Evolutionary conservation across 2,329 filamentous ascomycete genomes (phyloP), one percentile per base, ranked within the genome.

Genomic region (Fusarium tanahbumbuense): DNA sequence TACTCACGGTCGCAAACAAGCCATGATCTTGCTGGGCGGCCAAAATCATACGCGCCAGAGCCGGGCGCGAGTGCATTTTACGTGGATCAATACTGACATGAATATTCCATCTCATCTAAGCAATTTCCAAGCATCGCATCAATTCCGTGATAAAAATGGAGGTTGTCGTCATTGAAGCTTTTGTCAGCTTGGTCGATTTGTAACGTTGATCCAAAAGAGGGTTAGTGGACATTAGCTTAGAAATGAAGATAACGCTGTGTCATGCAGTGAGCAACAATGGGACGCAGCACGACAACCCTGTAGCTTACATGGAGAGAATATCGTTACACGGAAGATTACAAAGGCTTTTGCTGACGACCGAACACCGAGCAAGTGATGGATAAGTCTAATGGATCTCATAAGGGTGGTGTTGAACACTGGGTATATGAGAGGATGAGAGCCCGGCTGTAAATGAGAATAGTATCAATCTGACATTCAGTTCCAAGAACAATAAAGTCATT

Each of bases 141-240:
- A 2, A 34, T 23, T 22, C 9, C 8, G 32, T 3, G 1, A 45
- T 23, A 15, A 20, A 10, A 7, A 8, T n/a, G 5, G 25, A 8
- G 16, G 16, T 11, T 53, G 60, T 47, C 42, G 47, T 54, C 25
- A 60, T 25, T 45, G 46, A 54, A 53, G 54, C 25, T 54, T 54
- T 66, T 49, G 63, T 66, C 63, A 66, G 63, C 61, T 13, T 20
- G 6, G 8, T n/a, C 18, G 56, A 66, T 66, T 66, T 61, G 55
- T 61, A 60, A 66, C 16, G 6, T n/a, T 37, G 48, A 20, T 13
- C 30, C 59, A 3, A 46, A 45, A 23, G 4, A 1, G 25, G 59
- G 2, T 37, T 64, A 64, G 61, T 13, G 32, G n/a, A n/a, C 16
- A 22, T 22, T 44, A 34, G 66, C 60, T 68, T 68, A 69, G 65